Percentiles rank a stretch among this genome's conserved stretches.
Conservation (phyloP, 768 basidiomycete genomes). For the Ephemerocybe angulata region DNA sequence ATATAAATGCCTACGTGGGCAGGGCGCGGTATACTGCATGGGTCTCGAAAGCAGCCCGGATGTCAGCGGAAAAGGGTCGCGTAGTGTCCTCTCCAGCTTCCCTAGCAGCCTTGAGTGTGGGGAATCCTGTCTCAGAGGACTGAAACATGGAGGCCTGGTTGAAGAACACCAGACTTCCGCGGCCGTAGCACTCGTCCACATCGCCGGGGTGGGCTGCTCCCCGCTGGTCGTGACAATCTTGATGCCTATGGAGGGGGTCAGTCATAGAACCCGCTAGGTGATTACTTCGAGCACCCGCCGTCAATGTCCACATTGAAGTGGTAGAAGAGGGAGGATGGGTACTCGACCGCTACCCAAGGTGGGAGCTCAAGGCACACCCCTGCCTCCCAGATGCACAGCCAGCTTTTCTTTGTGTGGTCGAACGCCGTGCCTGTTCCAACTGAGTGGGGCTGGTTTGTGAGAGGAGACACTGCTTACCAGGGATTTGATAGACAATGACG, state of each 20-base stretch:
- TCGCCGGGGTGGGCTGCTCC: constrained; percentile 15
- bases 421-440: too few species aligned
- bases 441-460: too few species aligned
- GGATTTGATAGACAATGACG: neutral
- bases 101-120: too few species aligned
- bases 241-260: constrained; percentile 8
- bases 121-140: constrained; percentile 16
- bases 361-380: constrained; percentile 30
- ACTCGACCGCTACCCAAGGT: constrained; percentile 25
- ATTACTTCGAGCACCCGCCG: constrained; percentile 14
- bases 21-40: too few species aligned
- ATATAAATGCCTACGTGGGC: too few species aligned
- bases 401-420: constrained; percentile 18
- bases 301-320: constrained; percentile 32
- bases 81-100: too few species aligned
- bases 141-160: constrained; percentile 21
- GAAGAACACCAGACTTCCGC: constrained; percentile 21
- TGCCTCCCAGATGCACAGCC: constrained; percentile 35
- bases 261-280: too few species aligned
- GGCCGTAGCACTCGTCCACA: constrained; percentile 16
- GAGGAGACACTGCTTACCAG: neutral
- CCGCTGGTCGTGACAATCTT: constrained; percentile 15
- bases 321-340: constrained; percentile 30
- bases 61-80: too few species aligned
- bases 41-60: too few species aligned